Evolutionary conservation across 805 yeast genomes (phyloP).

Genomic region (Starmerella floris): DNA sequence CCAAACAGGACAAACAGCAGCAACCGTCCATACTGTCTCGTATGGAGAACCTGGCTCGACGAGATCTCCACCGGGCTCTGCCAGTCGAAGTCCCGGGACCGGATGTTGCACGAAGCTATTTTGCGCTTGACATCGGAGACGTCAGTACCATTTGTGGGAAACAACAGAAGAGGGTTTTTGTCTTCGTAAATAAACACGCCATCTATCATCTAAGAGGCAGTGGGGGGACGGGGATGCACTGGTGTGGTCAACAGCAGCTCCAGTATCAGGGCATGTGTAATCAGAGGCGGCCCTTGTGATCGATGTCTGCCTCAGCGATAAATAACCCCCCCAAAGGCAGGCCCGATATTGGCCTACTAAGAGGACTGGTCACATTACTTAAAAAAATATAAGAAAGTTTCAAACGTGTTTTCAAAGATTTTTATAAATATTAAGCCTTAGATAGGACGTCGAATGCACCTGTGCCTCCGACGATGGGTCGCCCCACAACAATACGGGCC

Average conservation of each 20-base stretch:
- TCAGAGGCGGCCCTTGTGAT: no score
- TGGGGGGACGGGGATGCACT: no score
- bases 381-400: no score
- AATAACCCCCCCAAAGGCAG: no score
- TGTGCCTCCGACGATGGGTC: conserved; percentile 82
- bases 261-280: no score
- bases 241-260: no score
- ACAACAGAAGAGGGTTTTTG: conserved; percentile 4
- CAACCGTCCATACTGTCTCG: conserved; percentile 21
- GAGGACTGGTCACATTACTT: no score
- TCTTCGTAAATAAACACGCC: conserved; percentile 13
- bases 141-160: conserved; percentile 2
- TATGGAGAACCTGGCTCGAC: conserved; percentile 24
- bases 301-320: no score
- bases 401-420: no score
- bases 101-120: background rate
- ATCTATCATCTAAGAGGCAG: conserved; percentile 8
- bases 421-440: conserved; percentile 1
- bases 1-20: conserved; percentile 25
- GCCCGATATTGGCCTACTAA: no score
- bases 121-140: background rate
- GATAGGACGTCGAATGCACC: conserved; percentile 73
- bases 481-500: conserved; percentile 86
- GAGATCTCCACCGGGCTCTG: conserved; percentile 17
- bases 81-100: background rate